Conservation (phyloP, 2,329 filamentous ascomycete genomes). For the Cladophialophora immunda region DNA sequence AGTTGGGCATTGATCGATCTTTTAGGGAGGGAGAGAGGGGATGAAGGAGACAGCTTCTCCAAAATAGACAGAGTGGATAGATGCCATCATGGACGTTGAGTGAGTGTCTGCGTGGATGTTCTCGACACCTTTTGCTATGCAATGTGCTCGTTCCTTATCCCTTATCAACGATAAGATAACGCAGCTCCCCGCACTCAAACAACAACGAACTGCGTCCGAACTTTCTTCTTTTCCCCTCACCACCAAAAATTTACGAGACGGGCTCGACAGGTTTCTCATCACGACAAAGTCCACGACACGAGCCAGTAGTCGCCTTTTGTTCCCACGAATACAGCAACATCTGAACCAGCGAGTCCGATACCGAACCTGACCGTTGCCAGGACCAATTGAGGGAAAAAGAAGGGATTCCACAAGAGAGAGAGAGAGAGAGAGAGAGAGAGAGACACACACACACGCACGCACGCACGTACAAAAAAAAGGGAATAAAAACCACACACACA, state of each 20-base stretch:
- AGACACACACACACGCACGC: not conserved
- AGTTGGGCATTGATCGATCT: not conserved
- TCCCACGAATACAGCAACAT: not conserved
- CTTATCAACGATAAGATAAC: not conserved
- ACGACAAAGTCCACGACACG: no score
- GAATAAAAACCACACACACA: no score
- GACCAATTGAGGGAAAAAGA: no score
- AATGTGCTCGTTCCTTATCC: not conserved
- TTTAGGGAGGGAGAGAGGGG: not conserved
- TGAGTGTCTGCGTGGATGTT: not conserved
- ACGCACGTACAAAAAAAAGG: no score
- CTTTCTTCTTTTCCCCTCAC: not conserved
- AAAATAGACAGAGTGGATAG: not conserved
- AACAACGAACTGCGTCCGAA: not conserved
- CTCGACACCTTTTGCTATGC: not conserved
- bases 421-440: not conserved
- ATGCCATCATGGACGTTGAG: not conserved
- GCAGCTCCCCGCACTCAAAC: not conserved
- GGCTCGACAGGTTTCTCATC: not conserved
- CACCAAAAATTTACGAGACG: not conserved
- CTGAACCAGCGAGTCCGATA: not conserved
- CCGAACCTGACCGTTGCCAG: not conserved
- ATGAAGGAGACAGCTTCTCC: not conserved
- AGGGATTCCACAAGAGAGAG: no score
- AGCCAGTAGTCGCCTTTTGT: no score